These are phyloP conservation scores for Terana coerulea DNA, from an alignment of 768 basidiomycete genomes.

Conservation along the genomic window DNA sequence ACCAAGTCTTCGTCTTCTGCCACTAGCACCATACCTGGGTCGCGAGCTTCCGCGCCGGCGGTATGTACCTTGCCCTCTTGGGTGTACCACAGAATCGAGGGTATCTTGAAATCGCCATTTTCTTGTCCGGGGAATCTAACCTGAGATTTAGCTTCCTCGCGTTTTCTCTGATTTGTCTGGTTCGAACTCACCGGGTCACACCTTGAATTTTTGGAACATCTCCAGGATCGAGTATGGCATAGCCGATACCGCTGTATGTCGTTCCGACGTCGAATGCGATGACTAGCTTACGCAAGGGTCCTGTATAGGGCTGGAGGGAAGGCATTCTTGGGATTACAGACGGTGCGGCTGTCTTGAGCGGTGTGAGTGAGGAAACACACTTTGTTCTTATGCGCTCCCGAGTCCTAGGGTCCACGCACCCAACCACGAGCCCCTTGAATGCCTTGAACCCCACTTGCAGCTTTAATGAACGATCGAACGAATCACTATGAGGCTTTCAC, in stretches of 20 bases:
- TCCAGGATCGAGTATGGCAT: conserved; percentile 37
- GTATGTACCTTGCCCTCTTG: conserved; percentile 34
- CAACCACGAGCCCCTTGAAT: neutral
- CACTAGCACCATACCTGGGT: conserved; percentile 34
- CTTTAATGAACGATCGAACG: neutral
- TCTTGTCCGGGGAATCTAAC: conserved; percentile 41
- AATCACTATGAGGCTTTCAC: neutral
- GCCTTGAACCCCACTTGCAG: neutral
- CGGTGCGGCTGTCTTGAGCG: too few species aligned
- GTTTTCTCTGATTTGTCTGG: neutral
- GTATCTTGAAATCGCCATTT: conserved; percentile 45
- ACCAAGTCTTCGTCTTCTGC: conserved; percentile 37
- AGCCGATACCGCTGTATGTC: conserved; percentile 49
- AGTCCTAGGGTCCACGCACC: neutral
- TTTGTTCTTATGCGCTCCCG: neutral
- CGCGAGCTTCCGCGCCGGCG: conserved; percentile 42
- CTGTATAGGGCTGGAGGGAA: neutral
- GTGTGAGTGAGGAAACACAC: neutral
- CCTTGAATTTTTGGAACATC: conserved; percentile 43
- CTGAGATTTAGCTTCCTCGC: neutral
- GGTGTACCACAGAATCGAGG: conserved; percentile 46
- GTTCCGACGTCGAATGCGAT: conserved; percentile 46
- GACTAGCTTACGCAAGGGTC: conserved; percentile 2
- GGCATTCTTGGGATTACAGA: too few species aligned
- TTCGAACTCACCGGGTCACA: conserved; percentile 27